phyloP scores from a whole-genome alignment of 192 early-diverging fungal genomes.

The Backusella westeae region DNA sequence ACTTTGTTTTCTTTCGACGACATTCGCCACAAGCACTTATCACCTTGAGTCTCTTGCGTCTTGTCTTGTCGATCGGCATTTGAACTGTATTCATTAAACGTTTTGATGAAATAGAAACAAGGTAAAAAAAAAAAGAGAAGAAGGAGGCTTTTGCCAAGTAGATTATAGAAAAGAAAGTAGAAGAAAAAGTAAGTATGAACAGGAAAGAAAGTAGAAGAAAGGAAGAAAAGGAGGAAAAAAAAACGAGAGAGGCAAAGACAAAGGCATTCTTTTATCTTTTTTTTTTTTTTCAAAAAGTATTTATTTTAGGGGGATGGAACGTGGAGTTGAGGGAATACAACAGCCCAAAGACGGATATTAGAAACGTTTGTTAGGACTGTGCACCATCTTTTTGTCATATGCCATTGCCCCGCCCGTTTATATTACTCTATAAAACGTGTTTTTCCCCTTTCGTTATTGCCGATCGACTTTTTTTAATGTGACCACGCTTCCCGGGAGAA shows the following conservation, averaged over 20 bases:
- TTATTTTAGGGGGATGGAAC: background rate
- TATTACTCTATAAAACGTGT: constrained; percentile 1
- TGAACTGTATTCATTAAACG: constrained; percentile 5
- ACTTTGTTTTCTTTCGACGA: constrained; percentile 25
- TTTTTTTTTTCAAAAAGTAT: background rate
- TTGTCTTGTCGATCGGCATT: constrained; percentile 8
- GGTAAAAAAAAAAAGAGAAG: background rate
- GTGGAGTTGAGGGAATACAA: constrained; percentile 3
- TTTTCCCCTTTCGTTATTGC: constrained; percentile 4
- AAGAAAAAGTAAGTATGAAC: background rate
- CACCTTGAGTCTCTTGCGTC: constrained; percentile 27
- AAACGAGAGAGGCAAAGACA: background rate
- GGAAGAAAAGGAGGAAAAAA: background rate
- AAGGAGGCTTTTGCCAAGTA: background rate
- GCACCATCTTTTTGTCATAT: background rate
- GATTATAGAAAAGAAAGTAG: background rate
- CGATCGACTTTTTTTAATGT: constrained; percentile 1
- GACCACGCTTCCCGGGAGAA: background rate
- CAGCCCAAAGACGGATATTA: constrained; percentile 4
- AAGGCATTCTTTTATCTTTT: constrained; percentile 3
- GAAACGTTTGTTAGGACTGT: constrained; percentile 5
- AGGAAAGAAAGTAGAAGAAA: background rate
- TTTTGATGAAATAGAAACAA: background rate
- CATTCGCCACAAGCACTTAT: constrained; percentile 27
- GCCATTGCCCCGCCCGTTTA: background rate